Base-by-base conservation (phyloP, 2,329 filamentous ascomycete species). In the Parafenestella ontariensis region DNA sequence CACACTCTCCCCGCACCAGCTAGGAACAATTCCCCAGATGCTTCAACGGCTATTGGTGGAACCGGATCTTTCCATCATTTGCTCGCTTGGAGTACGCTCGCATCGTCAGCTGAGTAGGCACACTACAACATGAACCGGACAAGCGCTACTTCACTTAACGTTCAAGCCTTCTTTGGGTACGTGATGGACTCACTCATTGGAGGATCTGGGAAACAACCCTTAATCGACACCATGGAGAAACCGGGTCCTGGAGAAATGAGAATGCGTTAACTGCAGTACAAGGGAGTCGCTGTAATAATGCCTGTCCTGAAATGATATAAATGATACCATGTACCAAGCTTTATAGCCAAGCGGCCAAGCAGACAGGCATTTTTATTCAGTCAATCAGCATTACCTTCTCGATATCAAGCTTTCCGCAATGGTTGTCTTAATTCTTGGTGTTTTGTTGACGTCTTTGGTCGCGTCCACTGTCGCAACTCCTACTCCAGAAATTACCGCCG, bases 391-490 rank as follows among this genome's bases (percentile, higher is more conserved):
- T 26, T 15, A 36, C 28, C 40, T 26, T 44, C 36, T 21, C 6
- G 18, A 24, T 39, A 46, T 42, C 5, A 52, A 59, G 45, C 54
- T 34, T 15, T 48, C 20, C 49, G 54, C 29, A 17, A 65, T 63
- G 60, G 54, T 61, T 54, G 43, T 52, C 59, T 49, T 54, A 23
- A 51, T 54, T 47, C 47, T 61, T 49, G 28, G 56, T 56, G 52
- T 56, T 46, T 54, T 61, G 39, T 37, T 62, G 20, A 39, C 55
- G 41, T 53, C 65, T 47, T 57, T 69, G 48, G 64, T 56, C 33
- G 63, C 58, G 31, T 58, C 67, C 41, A 64, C 62, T 39, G 42
- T 54, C 13, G 62, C 66, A 36, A 65, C 60, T 3, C 68, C 66
- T 6, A 58, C 73, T 17, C 64, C 69, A 15, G 61, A 64, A 8